These are phyloP conservation scores for Beauveria australis DNA, from an alignment of 2,329 filamentous ascomycete genomes.

Conservation along the genomic window DNA sequence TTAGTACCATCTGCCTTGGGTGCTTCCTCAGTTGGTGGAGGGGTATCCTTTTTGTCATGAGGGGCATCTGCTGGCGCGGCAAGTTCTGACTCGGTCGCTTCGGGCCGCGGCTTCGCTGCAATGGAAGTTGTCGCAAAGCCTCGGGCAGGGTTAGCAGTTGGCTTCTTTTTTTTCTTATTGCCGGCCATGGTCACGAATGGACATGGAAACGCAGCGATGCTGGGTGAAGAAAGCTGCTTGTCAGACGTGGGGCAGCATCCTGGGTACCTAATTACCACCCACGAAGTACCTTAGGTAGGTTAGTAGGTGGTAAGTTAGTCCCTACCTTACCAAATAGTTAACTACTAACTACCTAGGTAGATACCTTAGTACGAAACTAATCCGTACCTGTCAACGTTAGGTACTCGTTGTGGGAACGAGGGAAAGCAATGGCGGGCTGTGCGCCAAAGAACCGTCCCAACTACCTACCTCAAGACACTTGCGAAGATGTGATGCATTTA, in stretches of 20 bases:
- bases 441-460: too few relatives aligned
- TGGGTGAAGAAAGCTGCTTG: background rate
- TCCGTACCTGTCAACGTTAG: too few relatives aligned
- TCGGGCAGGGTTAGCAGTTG: conserved; percentile 74
- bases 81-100: conserved; percentile 35
- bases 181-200: conserved; percentile 49
- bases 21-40: conserved; percentile 21
- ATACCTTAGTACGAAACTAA: too few relatives aligned
- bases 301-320: too few relatives aligned
- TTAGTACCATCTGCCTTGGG: conserved; percentile 9
- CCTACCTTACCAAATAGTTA: too few relatives aligned
- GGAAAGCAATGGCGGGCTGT: too few relatives aligned
- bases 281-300: too few relatives aligned
- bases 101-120: conserved; percentile 70
- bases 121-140: conserved; percentile 92
- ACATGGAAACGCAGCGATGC: background rate
- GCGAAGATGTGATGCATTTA: too few relatives aligned
- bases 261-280: background rate
- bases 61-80: background rate
- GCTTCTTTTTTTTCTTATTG: conserved; percentile 84
- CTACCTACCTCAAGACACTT: too few relatives aligned
- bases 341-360: too few relatives aligned
- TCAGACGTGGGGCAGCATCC: conserved; percentile 5
- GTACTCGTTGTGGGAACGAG: too few relatives aligned
- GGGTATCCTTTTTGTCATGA: conserved; percentile 17